Evolutionary conservation across 176 grass and related monocot species (phyloP), one percentile per base, ranked within the genome.

Genomic region (Themeda triandra): DNA sequence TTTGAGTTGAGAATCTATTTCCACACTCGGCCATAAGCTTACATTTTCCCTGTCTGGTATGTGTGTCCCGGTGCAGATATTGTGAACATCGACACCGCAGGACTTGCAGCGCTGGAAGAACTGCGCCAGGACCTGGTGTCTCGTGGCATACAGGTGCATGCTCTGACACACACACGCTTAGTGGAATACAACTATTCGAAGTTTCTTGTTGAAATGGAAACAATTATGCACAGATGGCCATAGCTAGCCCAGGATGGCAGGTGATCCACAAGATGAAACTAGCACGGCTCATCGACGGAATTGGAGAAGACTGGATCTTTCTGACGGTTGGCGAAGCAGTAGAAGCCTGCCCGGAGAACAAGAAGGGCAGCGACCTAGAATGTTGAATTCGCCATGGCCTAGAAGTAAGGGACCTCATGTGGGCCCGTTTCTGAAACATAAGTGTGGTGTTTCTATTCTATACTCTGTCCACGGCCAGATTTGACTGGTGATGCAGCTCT

Each of bases 181-280:
- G 44, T 27, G 40, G n/a, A 48, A 48, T 5, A 48, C 24, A 73
- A 48, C 70, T 14, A 73, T 48, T 48, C 71, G 1, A 29, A 30
- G 25, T 74, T 48, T 49, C 42, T 48, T 74, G 0, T 45, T 49
- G 71, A 28, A 62, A 49, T 49, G 15, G 21, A 31, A 74, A 17
- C 25, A 49, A 49, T 27, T 31, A 11, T 49, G 4, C 29, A 17
- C 42, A 74, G 71, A 74, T 74, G 71, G 71, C 71, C 27, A 49
- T 74, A 49, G 71, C 71, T 15, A 49, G 44, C 44, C 71, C 44
- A 21, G 71, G 71, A 31, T 74, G 71, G 71, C 42, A 74, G 42
- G 25, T 74, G 44, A 49, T 74, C 44, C 71, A 74, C 71, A 74
- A 74, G 71, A 74, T 74, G 71, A 74, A 73, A 74, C 27, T 74